Percentiles rank a stretch among this genome's conserved stretches.
Evolutionary conservation across 108 stramenopile species (phyloP).

Genomic region (Nitzschia inconspicua): DNA sequence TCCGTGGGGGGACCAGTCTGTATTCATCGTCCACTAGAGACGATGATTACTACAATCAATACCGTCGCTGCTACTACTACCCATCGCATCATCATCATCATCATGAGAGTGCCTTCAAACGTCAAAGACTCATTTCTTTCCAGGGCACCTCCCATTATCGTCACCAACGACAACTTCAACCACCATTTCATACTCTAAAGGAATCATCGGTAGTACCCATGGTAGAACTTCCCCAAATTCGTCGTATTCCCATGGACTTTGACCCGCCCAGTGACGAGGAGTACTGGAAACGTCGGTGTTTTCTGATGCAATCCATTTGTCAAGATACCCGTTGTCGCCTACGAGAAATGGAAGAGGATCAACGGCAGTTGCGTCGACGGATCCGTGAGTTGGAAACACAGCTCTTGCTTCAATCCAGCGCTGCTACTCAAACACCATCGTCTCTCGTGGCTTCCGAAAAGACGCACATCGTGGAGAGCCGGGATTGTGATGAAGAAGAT

Average conservation of each 20-base stretch:
- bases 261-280: conserved; percentile 8
- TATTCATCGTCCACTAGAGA: no score
- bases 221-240: no score
- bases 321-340: conserved; percentile 11
- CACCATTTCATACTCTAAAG: no score
- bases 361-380: conserved; percentile 20
- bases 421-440: neutral
- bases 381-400: conserved; percentile 22
- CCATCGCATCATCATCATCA: no score
- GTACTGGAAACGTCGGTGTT: conserved; percentile 31
- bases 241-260: conserved; percentile 9
- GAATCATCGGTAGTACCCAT: no score
- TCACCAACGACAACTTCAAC: no score
- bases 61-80: no score
- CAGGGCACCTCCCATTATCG: no score
- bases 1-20: no score
- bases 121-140: no score
- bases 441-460: neutral
- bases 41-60: no score
- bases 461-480: neutral
- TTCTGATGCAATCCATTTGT: conserved; percentile 18
- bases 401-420: conserved; percentile 10
- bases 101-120: no score
- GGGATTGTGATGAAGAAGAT: neutral
- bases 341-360: conserved; percentile 32